Conservation (phyloP, 2,329 filamentous ascomycete species). For the Botrytis pseudocinerea region DNA sequence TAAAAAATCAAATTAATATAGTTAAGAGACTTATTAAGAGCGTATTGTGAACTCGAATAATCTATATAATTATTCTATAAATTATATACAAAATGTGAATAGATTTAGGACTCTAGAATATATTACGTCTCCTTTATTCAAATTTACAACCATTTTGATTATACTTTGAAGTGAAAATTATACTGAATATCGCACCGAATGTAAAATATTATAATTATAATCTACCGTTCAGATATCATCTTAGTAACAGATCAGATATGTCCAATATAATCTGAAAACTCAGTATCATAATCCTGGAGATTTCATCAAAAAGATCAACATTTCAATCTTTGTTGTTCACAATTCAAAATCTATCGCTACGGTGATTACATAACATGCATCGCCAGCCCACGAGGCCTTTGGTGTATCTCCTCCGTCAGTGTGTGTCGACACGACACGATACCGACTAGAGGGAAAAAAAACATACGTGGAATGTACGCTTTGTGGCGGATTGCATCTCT, state of each 20-base stretch:
- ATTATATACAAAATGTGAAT: neutral
- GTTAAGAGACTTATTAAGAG: neutral
- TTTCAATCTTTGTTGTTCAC: neutral
- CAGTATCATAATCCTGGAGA: neutral
- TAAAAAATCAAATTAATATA: neutral
- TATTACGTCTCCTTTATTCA: neutral
- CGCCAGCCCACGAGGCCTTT: neutral
- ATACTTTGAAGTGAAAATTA: neutral
- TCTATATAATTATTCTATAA: neutral
- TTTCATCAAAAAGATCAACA: neutral
- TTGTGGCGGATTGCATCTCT: neutral
- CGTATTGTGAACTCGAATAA: neutral
- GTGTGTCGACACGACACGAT: neutral
- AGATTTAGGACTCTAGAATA: neutral
- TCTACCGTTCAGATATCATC: neutral
- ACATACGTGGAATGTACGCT: neutral
- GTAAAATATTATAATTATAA: neutral
- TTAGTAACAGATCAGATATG: neutral
- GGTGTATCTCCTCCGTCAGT: neutral
- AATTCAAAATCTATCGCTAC: neutral
- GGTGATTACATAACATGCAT: neutral
- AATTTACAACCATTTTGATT: neutral
- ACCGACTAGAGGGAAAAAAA: neutral
- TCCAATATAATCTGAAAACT: neutral
- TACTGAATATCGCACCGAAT: neutral